Evolutionary conservation across 495 filamentous ascomycete genomes (phyloP).

Genomic region (Terfezia boudieri): DNA sequence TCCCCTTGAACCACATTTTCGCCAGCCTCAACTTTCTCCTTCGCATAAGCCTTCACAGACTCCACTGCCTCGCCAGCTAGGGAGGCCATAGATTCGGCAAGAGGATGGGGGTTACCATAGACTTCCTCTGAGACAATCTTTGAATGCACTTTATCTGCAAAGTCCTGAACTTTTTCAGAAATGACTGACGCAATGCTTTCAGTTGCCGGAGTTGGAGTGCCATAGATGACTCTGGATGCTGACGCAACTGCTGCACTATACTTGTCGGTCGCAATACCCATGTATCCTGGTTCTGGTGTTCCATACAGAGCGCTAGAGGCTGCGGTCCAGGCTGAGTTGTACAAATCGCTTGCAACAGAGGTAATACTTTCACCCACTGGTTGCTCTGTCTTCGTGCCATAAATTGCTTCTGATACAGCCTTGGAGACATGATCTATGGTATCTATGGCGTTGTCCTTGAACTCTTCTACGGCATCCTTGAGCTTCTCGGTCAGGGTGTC

Average conservation of each 20-base stretch:
- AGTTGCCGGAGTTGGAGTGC: constrained; percentile 29
- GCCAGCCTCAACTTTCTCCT: constrained; percentile 4
- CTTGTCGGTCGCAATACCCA: constrained; percentile 29
- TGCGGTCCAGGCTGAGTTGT: constrained; percentile 32
- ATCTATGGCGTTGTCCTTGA: background rate
- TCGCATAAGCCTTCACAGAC: background rate
- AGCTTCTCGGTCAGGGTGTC: constrained; percentile 9
- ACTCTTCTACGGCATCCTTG: constrained; percentile 4
- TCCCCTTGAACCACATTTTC: constrained; percentile 14
- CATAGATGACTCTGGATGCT: constrained; percentile 41
- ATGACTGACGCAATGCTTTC: constrained; percentile 31
- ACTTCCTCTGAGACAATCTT: constrained; percentile 23
- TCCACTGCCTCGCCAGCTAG: constrained; percentile 18
- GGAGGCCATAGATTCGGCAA: constrained; percentile 30
- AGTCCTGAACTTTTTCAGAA: constrained; percentile 33
- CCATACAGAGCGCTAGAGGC: constrained; percentile 38
- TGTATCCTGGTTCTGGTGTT: constrained; percentile 27
- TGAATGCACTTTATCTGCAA: constrained; percentile 39
- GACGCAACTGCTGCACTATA: constrained; percentile 39
- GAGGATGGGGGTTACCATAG: background rate
- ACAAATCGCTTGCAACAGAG: constrained; percentile 25
- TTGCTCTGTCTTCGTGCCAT: constrained; percentile 18
- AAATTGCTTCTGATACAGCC: constrained; percentile 20
- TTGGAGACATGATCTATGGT: constrained; percentile 10
- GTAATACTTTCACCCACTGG: constrained; percentile 14